A percentile compares a stretch with the other conserved stretches of the same genome.
phyloP scores from a whole-genome alignment of 441 rosid genomes.

The Croton laevigatus region DNA sequence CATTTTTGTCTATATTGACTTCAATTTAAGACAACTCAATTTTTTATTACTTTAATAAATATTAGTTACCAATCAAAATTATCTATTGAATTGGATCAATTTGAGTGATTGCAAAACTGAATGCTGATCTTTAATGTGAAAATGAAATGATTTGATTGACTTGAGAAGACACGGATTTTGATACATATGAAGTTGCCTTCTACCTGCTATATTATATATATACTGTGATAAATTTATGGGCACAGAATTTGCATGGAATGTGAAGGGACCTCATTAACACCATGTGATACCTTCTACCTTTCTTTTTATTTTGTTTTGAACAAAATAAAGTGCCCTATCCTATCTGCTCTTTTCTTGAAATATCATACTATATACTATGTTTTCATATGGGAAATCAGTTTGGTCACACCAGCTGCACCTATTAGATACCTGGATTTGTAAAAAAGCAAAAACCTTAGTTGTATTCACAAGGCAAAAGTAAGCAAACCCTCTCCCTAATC shows the following conservation, averaged over 20 bases:
- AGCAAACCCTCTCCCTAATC: constrained; percentile 17
- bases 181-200: no score
- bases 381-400: background rate
- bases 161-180: background rate
- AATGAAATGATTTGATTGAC: background rate
- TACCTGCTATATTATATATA: background rate
- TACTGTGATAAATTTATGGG: background rate
- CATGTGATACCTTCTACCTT: background rate
- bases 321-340: background rate
- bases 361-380: background rate
- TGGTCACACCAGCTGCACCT: constrained; percentile 17
- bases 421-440: background rate
- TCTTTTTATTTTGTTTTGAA: background rate
- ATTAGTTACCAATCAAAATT: background rate
- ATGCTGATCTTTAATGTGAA: background rate
- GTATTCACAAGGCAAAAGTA: constrained; percentile 16
- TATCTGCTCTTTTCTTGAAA: background rate
- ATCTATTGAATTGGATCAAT: background rate
- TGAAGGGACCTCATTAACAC: constrained; percentile 6
- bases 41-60: background rate
- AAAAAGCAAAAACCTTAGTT: background rate
- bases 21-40: background rate
- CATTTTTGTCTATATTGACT: background rate
- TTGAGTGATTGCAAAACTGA: background rate
- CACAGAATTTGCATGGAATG: constrained; percentile 1